phyloP scores from a whole-genome alignment of 2,329 filamentous ascomycete species.

The Didymosphaeria variabile region DNA sequence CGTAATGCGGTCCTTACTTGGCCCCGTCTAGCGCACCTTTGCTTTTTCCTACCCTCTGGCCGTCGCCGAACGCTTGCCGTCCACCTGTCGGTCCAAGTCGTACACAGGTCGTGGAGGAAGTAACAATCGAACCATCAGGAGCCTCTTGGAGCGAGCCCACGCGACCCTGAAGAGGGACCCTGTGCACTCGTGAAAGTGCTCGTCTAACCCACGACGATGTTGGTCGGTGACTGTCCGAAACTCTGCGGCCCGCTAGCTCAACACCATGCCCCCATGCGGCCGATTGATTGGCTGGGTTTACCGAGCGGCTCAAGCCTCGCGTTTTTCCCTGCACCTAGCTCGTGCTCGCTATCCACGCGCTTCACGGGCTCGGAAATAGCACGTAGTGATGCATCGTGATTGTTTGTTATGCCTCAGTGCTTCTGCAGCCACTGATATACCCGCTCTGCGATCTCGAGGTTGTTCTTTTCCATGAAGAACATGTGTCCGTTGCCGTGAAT shows the following conservation, averaged over 20 bases:
- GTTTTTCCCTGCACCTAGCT: background rate
- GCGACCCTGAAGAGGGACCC: too few species aligned
- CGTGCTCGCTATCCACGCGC: too few species aligned
- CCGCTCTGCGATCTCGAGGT: conserved; percentile 29
- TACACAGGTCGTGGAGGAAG: too few species aligned
- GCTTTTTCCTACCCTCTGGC: background rate
- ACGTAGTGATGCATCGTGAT: background rate
- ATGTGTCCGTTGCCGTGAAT: conserved; percentile 64
- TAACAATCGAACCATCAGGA: too few species aligned
- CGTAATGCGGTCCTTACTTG: background rate
- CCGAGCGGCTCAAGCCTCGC: background rate
- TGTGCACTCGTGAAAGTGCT: too few species aligned
- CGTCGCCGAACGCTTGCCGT: too few species aligned
- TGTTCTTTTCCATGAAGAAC: conserved; percentile 48
- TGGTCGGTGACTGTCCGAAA: background rate
- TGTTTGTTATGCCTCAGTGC: background rate
- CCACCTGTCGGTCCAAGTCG: too few species aligned
- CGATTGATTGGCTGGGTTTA: background rate
- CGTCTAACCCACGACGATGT: too few species aligned
- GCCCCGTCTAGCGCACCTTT: background rate
- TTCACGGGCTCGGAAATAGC: too few species aligned
- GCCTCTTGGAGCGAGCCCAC: too few species aligned
- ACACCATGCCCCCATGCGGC: background rate
- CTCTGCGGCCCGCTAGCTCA: background rate
- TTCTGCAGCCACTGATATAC: conserved; percentile 22